phyloP scores from a whole-genome alignment of 768 basidiomycete species.

The Leucocoprinus leucothites region DNA sequence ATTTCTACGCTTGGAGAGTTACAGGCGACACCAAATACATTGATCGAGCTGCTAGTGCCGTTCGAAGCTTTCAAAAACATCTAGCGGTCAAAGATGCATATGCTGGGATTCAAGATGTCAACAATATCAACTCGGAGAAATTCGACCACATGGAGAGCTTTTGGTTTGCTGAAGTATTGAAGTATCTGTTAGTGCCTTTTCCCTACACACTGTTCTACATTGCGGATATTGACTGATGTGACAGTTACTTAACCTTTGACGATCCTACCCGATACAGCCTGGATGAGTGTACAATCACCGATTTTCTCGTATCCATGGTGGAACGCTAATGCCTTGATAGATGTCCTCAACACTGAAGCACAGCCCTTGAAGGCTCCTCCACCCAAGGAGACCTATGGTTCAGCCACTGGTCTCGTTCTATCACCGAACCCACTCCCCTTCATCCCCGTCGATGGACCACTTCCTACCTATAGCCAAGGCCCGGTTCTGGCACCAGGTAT shows the following conservation, averaged over 20 bases:
- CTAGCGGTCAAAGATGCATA: constrained; percentile 32
- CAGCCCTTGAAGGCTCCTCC: constrained; percentile 65
- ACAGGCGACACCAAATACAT: constrained; percentile 71
- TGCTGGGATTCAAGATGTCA: constrained; percentile 56
- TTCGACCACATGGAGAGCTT: constrained; percentile 68
- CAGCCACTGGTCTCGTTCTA: background rate
- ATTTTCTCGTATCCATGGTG: background rate
- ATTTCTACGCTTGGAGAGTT: constrained; percentile 76
- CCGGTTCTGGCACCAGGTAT: background rate
- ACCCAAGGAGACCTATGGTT: constrained; percentile 31
- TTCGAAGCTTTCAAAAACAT: constrained; percentile 56
- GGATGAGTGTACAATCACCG: constrained; percentile 52
- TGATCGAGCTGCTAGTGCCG: constrained; percentile 56
- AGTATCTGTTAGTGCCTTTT: constrained; percentile 53
- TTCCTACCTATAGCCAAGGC: background rate
- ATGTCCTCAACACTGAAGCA: constrained; percentile 68
- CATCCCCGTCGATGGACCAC: background rate
- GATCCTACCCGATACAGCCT: constrained; percentile 63
- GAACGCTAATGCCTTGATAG: background rate
- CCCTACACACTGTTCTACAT: background rate
- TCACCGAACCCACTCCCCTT: background rate
- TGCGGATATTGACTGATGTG: background rate
- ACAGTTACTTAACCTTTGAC: constrained; percentile 70
- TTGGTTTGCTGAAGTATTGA: constrained; percentile 73
- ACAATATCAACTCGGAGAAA: constrained; percentile 29